These are phyloP conservation scores for Posidonia australis DNA, from an alignment of 106 monocot species.

Conservation along the genomic window DNA sequence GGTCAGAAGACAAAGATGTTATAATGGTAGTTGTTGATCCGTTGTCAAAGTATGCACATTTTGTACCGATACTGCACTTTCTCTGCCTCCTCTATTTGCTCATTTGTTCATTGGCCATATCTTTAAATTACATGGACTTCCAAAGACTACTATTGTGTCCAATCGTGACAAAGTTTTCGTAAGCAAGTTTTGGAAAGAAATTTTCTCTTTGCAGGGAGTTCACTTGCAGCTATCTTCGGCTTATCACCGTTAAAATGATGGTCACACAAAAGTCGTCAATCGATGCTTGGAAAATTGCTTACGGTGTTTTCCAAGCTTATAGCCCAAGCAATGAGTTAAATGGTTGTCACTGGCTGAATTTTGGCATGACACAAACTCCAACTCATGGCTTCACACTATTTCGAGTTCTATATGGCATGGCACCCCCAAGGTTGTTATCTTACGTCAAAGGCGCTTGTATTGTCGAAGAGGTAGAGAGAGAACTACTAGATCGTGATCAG, in stretches of 20 bases:
- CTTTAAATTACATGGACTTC: no score
- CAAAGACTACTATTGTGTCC: no score
- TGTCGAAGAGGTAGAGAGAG: background rate
- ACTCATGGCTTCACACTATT: background rate
- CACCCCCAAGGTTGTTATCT: background rate
- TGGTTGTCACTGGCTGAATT: background rate
- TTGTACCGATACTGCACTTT: no score
- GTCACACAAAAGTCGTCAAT: background rate
- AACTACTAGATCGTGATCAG: background rate
- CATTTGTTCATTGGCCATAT: no score
- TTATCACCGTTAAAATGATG: background rate
- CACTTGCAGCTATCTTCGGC: no score
- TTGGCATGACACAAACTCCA: background rate
- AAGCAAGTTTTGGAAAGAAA: no score
- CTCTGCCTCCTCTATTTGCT: no score
- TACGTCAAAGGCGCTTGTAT: background rate
- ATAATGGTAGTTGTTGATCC: conserved; percentile 1
- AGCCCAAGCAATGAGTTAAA: background rate
- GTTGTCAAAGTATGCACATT: no score
- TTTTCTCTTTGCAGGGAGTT: no score
- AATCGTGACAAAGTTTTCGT: no score
- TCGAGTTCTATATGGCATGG: background rate
- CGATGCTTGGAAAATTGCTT: background rate
- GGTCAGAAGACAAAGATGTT: background rate
- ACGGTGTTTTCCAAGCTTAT: background rate